phyloP scores from a whole-genome alignment of 768 basidiomycete genomes.

The Symmetrospora coprosmae region DNA sequence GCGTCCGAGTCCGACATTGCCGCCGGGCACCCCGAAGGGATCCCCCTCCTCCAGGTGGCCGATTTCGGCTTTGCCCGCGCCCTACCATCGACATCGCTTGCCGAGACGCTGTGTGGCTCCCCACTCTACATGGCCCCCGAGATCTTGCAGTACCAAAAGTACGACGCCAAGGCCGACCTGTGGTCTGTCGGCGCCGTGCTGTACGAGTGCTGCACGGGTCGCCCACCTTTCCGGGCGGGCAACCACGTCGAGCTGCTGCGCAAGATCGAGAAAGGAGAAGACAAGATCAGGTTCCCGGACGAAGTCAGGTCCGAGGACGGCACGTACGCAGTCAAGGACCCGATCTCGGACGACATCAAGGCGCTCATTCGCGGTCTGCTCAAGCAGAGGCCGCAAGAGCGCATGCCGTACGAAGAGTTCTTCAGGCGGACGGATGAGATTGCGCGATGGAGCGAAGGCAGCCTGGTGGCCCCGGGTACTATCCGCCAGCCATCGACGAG shows the following conservation, averaged over 20 bases:
- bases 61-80: constrained; percentile 96
- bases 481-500: constrained; percentile 22
- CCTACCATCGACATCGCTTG: constrained; percentile 80
- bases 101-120: constrained; percentile 93
- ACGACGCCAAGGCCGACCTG: constrained; percentile 91
- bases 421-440: constrained; percentile 43
- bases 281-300: constrained; percentile 75
- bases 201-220: constrained; percentile 86
- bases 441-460: constrained; percentile 18
- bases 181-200: constrained; percentile 97
- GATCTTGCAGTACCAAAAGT: constrained; percentile 89
- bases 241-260: constrained; percentile 91
- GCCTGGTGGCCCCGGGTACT: constrained; percentile 10
- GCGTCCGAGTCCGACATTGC: constrained; percentile 63
- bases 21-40: constrained; percentile 74
- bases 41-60: constrained; percentile 89
- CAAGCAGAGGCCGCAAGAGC: constrained; percentile 65
- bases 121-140: constrained; percentile 99
- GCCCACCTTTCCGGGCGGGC: constrained; percentile 83
- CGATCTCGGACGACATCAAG: constrained; percentile 77
- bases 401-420: constrained; percentile 82
- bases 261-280: constrained; percentile 81
- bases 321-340: constrained; percentile 15
- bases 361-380: constrained; percentile 68
- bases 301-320: constrained; percentile 42